These are phyloP conservation scores for Gentiana dahurica DNA, from an alignment of 257 asterid genomes.

Conservation along the genomic window DNA sequence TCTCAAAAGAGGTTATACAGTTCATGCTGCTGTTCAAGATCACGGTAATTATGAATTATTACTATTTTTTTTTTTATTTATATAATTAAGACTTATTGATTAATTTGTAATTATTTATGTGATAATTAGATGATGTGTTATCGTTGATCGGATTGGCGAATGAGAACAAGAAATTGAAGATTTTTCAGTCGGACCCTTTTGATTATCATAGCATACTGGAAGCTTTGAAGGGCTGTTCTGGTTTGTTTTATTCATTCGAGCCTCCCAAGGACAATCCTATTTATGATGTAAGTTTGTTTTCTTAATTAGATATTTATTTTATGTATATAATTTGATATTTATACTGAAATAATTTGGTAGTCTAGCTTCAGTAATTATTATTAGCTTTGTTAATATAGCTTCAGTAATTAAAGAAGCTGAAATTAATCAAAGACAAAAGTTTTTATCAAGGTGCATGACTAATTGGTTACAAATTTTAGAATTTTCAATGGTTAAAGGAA, in stretches of 20 bases:
- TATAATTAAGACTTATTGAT: neutral
- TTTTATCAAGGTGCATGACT: no score
- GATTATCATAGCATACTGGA: constrained; percentile 87
- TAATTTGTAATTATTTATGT: neutral
- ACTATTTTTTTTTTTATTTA: neutral
- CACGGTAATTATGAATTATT: constrained; percentile 25
- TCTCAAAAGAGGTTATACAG: constrained; percentile 66
- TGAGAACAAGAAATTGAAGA: constrained; percentile 39
- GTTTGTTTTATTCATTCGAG: constrained; percentile 81
- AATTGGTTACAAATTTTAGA: no score
- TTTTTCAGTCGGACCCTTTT: constrained; percentile 66
- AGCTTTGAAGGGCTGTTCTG: constrained; percentile 71
- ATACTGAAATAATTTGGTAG: no score
- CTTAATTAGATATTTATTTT: neutral
- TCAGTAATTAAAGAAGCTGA: no score
- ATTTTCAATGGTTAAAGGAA: no score
- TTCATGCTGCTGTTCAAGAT: constrained; percentile 72
- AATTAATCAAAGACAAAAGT: no score
- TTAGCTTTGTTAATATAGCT: no score
- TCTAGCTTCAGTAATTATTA: no score
- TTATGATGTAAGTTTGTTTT: constrained; percentile 52
- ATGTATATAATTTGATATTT: neutral
- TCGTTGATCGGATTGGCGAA: constrained; percentile 29
- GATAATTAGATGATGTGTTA: constrained; percentile 37
- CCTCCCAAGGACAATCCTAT: constrained; percentile 62